A percentile compares a stretch with the other conserved stretches of the same genome.
Conservation (phyloP, 805 yeast genomes). For the Candida stauntonica region DNA sequence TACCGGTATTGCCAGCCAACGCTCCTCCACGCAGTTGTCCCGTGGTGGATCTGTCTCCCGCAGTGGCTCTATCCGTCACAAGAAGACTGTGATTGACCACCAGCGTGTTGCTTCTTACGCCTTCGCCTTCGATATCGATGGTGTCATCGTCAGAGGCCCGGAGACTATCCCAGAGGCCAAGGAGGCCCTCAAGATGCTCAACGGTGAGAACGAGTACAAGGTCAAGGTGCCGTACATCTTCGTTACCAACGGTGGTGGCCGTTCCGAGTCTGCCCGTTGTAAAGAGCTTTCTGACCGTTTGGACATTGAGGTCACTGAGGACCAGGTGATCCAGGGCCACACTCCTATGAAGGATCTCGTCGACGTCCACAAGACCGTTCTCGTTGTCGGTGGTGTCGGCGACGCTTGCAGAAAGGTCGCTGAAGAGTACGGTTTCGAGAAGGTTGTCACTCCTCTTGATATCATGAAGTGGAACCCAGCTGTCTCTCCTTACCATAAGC, state of each 20-base stretch:
- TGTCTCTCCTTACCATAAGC: conserved; percentile 76
- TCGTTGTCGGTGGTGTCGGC: conserved; percentile 88
- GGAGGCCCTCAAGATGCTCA: conserved; percentile 64
- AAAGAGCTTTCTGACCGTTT: conserved; percentile 63
- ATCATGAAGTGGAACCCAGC: conserved; percentile 83
- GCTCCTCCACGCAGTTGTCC: too few species aligned
- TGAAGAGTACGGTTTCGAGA: conserved; percentile 74
- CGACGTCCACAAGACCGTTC: conserved; percentile 60
- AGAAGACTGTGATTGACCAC: conserved; percentile 57
- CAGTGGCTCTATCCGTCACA: conserved; percentile 32
- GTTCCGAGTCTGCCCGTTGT: conserved; percentile 71
- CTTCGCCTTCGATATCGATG: conserved; percentile 91
- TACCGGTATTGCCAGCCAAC: too few species aligned
- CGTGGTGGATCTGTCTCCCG: conserved; percentile 16
- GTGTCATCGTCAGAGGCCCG: conserved; percentile 83
- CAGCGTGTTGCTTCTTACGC: conserved; percentile 76
- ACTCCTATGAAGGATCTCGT: conserved; percentile 89
- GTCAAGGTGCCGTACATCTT: conserved; percentile 79
- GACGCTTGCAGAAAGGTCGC: conserved; percentile 83
- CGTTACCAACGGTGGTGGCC: conserved; percentile 92
- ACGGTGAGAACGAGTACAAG: conserved; percentile 73
- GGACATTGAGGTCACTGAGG: conserved; percentile 56
- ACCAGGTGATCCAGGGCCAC: conserved; percentile 88
- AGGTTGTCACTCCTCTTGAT: conserved; percentile 79
- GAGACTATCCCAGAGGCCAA: conserved; percentile 78